Conservation (phyloP, 2,329 filamentous ascomycete genomes). For the Pyricularia grisea region DNA sequence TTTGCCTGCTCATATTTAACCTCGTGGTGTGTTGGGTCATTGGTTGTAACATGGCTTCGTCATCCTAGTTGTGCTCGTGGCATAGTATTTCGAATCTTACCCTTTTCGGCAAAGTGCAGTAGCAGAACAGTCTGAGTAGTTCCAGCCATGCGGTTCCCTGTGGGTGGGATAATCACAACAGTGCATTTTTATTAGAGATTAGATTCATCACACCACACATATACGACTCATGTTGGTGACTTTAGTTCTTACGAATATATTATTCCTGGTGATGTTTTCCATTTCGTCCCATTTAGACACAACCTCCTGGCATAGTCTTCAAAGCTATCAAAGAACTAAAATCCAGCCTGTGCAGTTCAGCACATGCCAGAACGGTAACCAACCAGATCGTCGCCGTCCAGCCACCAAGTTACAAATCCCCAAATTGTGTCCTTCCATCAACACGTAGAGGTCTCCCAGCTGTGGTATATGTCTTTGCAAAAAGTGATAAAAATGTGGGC, state of each 20-base stretch:
- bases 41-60: neutral
- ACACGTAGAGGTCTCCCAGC: too few relatives aligned
- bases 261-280: neutral
- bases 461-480: too few relatives aligned
- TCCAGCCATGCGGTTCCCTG: neutral
- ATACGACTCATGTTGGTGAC: neutral
- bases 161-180: neutral
- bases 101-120: neutral
- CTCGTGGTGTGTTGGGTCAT: neutral
- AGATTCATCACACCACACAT: neutral
- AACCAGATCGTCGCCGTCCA: neutral
- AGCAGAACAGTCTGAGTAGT: neutral
- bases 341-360: neutral
- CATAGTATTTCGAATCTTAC: neutral
- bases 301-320: neutral
- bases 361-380: neutral
- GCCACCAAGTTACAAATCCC: neutral
- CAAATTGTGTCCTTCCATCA: neutral
- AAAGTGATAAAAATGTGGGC: too few relatives aligned
- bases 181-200: neutral
- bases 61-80: neutral
- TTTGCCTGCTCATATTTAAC: neutral
- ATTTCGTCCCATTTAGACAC: neutral
- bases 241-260: neutral
- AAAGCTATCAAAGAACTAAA: neutral